Evolutionary conservation across 2,329 filamentous ascomycete species (phyloP).

Genomic region (Cercospora zeae-maydis): DNA sequence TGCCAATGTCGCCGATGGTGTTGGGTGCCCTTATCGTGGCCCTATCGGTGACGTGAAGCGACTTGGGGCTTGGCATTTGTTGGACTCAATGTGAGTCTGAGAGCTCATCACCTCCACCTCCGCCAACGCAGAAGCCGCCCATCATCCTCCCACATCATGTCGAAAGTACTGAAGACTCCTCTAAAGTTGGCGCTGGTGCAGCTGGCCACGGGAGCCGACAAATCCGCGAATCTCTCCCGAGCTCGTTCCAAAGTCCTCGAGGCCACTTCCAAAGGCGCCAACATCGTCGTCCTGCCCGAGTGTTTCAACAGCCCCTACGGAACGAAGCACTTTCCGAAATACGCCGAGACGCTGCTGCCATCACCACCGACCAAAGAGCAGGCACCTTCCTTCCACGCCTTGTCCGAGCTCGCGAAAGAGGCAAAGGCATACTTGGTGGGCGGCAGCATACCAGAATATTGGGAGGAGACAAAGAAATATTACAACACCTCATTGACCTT

Average conservation of each 20-base stretch:
- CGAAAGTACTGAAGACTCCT: conserved; percentile 65
- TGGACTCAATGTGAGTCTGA: not conserved
- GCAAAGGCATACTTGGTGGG: conserved; percentile 79
- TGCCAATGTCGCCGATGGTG: not conserved
- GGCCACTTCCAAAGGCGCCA: conserved; percentile 71
- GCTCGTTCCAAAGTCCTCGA: conserved; percentile 79
- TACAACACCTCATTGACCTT: conserved; percentile 93
- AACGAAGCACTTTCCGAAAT: conserved; percentile 81
- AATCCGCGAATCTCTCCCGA: conserved; percentile 74
- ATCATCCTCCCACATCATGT: conserved; percentile 39
- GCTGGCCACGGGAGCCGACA: conserved; percentile 71
- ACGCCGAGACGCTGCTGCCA: conserved; percentile 83
- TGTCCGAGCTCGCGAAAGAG: conserved; percentile 74
- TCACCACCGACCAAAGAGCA: conserved; percentile 66
- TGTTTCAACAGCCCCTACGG: conserved; percentile 99
- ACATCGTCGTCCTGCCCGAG: conserved; percentile 88
- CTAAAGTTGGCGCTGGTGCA: conserved; percentile 80
- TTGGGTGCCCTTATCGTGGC: not conserved
- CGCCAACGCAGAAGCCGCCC: not conserved
- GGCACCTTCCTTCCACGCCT: conserved; percentile 80
- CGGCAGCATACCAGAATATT: conserved; percentile 86
- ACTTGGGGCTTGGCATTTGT: not conserved
- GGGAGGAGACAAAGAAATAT: conserved; percentile 62
- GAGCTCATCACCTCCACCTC: not conserved
- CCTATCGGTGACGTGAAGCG: conserved; percentile 9